Percentiles rank a stretch among this genome's conserved stretches.
These are phyloP conservation scores for Ramaria rubella DNA, from an alignment of 768 basidiomycete genomes.

Conservation along the genomic window DNA sequence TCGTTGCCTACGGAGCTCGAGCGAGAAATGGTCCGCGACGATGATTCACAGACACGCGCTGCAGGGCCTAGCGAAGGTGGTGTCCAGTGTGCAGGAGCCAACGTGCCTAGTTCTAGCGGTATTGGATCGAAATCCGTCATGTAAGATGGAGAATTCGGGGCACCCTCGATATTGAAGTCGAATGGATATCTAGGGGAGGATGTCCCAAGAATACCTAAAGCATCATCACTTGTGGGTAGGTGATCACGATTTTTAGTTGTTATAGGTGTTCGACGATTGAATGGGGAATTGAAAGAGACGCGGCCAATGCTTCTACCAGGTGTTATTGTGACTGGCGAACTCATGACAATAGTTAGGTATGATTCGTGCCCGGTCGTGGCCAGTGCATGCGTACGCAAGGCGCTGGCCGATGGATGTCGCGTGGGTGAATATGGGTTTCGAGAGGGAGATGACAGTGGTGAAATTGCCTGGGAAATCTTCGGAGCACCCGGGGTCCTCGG, in stretches of 20 bases:
- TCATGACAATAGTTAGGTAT: slow-evolving; percentile 3
- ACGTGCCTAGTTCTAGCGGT: slow-evolving; percentile 1
- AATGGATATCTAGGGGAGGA: slow-evolving; percentile 2
- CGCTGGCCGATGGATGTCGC: neutral
- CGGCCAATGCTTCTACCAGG: neutral
- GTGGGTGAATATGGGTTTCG: neutral
- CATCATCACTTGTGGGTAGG: slow-evolving; percentile 3
- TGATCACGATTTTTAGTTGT: neutral
- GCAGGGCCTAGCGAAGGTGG: neutral
- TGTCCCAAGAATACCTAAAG: neutral
- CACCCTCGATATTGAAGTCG: slow-evolving; percentile 6
- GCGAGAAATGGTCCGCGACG: neutral
- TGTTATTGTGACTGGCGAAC: slow-evolving; percentile 4
- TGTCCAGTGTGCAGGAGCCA: neutral
- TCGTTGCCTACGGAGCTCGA: neutral
- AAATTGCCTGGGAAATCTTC: neutral
- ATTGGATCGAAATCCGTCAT: neutral
- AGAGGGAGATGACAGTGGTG: neutral
- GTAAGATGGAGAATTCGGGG: neutral
- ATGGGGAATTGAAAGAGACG: neutral
- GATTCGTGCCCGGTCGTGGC: slow-evolving; percentile 9
- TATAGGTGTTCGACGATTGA: neutral
- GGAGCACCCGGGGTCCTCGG: neutral
- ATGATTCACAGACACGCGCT: neutral
- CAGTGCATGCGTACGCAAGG: slow-evolving; percentile 7